Conservation (phyloP, 2,329 filamentous ascomycete genomes). For the Phoma sp. region DNA sequence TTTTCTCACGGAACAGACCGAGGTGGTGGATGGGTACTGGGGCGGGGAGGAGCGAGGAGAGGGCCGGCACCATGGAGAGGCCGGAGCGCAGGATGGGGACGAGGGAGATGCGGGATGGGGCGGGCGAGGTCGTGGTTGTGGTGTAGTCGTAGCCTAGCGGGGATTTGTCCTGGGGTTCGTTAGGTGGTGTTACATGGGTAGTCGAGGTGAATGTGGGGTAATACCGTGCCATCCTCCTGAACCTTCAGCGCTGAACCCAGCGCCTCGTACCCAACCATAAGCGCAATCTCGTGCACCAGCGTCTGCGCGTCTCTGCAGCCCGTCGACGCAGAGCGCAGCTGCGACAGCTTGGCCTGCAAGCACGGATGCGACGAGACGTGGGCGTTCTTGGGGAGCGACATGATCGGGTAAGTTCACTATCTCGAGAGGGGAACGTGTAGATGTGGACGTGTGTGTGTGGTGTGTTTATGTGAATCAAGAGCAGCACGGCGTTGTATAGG, state of each 20-base stretch:
- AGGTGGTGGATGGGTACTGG: constrained; percentile 90
- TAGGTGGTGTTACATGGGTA: neutral
- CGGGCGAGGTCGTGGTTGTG: constrained; percentile 67
- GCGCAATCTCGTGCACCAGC: constrained; percentile 83
- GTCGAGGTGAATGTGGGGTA: too few species aligned
- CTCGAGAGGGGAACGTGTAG: too few species aligned
- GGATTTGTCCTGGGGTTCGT: constrained; percentile 68
- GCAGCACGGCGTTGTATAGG: neutral
- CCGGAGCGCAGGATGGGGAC: constrained; percentile 94
- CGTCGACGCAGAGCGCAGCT: constrained; percentile 77
- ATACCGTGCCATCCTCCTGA: constrained; percentile 68
- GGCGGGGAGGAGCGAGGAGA: constrained; percentile 80
- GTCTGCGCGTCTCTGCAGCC: constrained; percentile 77
- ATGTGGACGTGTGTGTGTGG: neutral
- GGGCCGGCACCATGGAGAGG: constrained; percentile 86
- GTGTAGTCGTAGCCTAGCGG: constrained; percentile 80
- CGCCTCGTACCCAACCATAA: constrained; percentile 84
- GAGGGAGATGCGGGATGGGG: constrained; percentile 73
- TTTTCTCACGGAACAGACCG: constrained; percentile 89
- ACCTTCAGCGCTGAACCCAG: constrained; percentile 68
- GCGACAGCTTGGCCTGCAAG: constrained; percentile 84
- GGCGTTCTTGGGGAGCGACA: constrained; percentile 60
- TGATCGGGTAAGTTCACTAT: too few species aligned
- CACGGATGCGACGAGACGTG: constrained; percentile 88
- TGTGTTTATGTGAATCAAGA: too few species aligned